These are phyloP conservation scores for Ascodesmis nigricans DNA, from an alignment of 495 filamentous ascomycete species.

Conservation along the genomic window DNA sequence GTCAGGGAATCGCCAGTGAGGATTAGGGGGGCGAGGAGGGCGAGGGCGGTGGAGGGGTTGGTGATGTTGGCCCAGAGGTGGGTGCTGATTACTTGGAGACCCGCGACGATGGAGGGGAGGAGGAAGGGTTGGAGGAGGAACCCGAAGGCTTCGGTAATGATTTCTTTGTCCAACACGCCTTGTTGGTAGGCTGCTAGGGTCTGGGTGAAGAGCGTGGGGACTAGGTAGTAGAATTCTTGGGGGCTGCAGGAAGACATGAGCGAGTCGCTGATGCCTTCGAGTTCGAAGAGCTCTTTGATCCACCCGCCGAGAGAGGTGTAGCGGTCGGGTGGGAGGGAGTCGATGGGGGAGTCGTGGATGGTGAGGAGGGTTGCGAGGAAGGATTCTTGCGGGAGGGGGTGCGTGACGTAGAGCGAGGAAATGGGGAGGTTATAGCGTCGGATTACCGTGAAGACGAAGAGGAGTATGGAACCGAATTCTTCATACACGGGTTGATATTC, in stretches of 20 bases:
- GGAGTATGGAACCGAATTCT: constrained; percentile 74
- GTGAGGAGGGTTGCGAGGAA: constrained; percentile 63
- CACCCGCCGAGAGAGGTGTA: constrained; percentile 58
- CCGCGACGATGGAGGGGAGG: constrained; percentile 64
- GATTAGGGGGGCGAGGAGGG: constrained; percentile 53
- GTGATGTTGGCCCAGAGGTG: constrained; percentile 47
- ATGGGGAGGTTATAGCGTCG: constrained; percentile 57
- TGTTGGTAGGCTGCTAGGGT: constrained; percentile 53
- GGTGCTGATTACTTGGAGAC: constrained; percentile 56
- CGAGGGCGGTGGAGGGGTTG: constrained; percentile 43
- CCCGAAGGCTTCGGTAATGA: constrained; percentile 71
- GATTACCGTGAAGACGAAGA: constrained; percentile 61
- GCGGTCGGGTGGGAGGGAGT: constrained; percentile 43
- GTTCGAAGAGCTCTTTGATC: constrained; percentile 73
- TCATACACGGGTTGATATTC: constrained; percentile 95
- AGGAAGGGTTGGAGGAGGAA: constrained; percentile 80
- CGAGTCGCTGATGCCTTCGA: constrained; percentile 64
- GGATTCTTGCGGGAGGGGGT: constrained; percentile 31
- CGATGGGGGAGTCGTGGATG: constrained; percentile 37
- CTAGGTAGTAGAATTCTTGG: constrained; percentile 82
- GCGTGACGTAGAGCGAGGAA: constrained; percentile 41
- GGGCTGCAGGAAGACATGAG: constrained; percentile 79
- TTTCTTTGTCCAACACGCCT: constrained; percentile 49
- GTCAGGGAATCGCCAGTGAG: constrained; percentile 44
- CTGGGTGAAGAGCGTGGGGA: constrained; percentile 71